Percentiles rank a stretch among this genome's conserved stretches.
Conservation (phyloP, 2,329 filamentous ascomycete species). For the Colletotrichum sojae region DNA sequence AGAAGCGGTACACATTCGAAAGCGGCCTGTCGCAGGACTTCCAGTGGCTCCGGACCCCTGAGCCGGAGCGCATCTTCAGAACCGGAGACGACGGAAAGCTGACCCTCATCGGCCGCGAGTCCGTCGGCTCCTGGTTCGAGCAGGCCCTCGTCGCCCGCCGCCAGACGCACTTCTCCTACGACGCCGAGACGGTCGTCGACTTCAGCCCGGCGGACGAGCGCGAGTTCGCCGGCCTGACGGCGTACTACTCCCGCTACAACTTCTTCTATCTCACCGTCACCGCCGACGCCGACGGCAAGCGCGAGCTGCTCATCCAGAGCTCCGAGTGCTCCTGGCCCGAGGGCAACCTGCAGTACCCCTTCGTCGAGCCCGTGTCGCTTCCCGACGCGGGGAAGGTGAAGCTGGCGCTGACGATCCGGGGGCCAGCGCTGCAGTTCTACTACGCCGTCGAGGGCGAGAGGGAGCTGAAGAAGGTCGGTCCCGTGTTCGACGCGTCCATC, state of each 20-base stretch:
- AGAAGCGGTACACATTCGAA: slow-evolving; percentile 63
- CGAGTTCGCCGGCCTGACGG: slow-evolving; percentile 72
- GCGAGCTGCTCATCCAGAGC: slow-evolving; percentile 70
- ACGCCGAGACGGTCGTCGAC: slow-evolving; percentile 69
- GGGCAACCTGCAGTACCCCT: slow-evolving; percentile 60
- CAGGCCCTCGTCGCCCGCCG: slow-evolving; percentile 69
- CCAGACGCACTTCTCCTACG: slow-evolving; percentile 72
- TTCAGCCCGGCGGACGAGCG: slow-evolving; percentile 71
- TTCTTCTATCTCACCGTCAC: slow-evolving; percentile 76
- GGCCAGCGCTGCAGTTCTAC: slow-evolving; percentile 67
- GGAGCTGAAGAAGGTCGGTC: slow-evolving; percentile 64
- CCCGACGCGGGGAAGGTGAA: slow-evolving; percentile 69
- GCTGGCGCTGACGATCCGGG: slow-evolving; percentile 66
- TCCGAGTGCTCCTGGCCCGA: slow-evolving; percentile 71
- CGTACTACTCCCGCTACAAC: slow-evolving; percentile 76
- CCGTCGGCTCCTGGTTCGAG: slow-evolving; percentile 72
- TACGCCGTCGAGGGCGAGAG: slow-evolving; percentile 63
- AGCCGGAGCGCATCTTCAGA: slow-evolving; percentile 66
- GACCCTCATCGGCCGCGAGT: slow-evolving; percentile 65
- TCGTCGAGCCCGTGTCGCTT: slow-evolving; percentile 61
- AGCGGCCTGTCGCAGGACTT: slow-evolving; percentile 64
- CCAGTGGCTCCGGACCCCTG: slow-evolving; percentile 71
- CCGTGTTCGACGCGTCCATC: slow-evolving; percentile 71
- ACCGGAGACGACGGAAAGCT: slow-evolving; percentile 54
- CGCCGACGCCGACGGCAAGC: slow-evolving; percentile 67